phyloP scores from a whole-genome alignment of 176 grass and related monocot genomes.

The Dactylis glomerata region DNA sequence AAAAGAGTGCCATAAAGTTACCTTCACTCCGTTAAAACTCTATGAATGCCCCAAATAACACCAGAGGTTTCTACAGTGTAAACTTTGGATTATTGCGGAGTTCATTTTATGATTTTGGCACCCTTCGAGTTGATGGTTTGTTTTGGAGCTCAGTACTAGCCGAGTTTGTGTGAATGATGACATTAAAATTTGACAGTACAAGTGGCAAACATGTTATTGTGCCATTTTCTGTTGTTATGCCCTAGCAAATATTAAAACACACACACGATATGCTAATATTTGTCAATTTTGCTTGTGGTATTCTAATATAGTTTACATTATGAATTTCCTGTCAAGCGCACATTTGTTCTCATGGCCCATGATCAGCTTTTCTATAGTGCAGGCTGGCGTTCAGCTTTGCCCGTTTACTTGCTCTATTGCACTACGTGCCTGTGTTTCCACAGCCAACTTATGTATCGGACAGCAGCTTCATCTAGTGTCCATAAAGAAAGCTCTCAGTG shows the following conservation, averaged over 20 bases:
- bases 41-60: too few species aligned
- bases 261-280: neutral
- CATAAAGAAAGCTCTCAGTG: constrained; percentile 33
- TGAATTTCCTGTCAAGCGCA: neutral
- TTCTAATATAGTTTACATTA: neutral
- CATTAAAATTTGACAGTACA: neutral
- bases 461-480: constrained; percentile 44
- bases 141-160: neutral
- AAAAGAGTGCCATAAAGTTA: neutral
- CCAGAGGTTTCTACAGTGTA: too few species aligned
- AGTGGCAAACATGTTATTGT: neutral
- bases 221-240: neutral
- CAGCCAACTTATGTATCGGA: constrained; percentile 29
- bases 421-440: constrained; percentile 31
- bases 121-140: neutral
- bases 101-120: constrained; percentile 17
- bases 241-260: neutral
- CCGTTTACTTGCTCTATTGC: constrained; percentile 52
- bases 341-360: constrained; percentile 6
- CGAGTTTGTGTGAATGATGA: neutral
- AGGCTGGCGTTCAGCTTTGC: constrained; percentile 47
- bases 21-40: neutral
- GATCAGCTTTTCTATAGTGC: constrained; percentile 31
- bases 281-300: neutral
- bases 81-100: neutral